A percentile compares a stretch with the other conserved stretches of the same genome.
phyloP scores from a whole-genome alignment of 78 protist species.

The Dictyostelium capitatum region DNA sequence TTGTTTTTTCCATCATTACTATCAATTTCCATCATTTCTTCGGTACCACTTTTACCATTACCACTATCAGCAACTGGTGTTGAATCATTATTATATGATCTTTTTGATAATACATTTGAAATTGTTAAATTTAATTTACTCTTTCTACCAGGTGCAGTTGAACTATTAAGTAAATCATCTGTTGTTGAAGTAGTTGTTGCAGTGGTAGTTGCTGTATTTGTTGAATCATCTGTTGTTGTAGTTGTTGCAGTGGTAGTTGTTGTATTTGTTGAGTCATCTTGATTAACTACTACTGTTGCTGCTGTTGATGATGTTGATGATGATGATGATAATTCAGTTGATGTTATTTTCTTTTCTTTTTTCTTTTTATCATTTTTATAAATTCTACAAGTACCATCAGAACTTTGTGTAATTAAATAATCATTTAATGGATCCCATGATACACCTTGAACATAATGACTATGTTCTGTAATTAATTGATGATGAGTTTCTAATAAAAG shows the following conservation, averaged over 20 bases:
- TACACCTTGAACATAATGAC: constrained; percentile 81
- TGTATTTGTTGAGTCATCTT: neutral
- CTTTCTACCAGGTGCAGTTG: neutral
- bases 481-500: constrained; percentile 19
- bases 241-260: neutral
- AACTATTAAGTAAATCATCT: neutral
- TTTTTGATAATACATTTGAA: constrained; percentile 35
- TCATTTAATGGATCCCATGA: constrained; percentile 72
- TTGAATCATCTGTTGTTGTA: neutral
- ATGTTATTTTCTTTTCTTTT: neutral
- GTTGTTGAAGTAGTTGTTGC: neutral
- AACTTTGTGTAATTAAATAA: constrained; percentile 46
- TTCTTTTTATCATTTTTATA: constrained; percentile 16
- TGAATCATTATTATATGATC: constrained; percentile 20
- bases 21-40: neutral
- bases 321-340: neutral
- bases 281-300: neutral
- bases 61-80: neutral
- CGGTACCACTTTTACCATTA: neutral
- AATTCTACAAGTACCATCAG: constrained; percentile 64
- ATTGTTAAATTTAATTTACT: constrained; percentile 17
- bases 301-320: neutral
- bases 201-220: neutral
- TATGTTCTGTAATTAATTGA: constrained; percentile 64
- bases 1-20: neutral